Conservation (phyloP, 2,329 filamentous ascomycete genomes). For the Pseudocercospora pini-densiflorae region DNA sequence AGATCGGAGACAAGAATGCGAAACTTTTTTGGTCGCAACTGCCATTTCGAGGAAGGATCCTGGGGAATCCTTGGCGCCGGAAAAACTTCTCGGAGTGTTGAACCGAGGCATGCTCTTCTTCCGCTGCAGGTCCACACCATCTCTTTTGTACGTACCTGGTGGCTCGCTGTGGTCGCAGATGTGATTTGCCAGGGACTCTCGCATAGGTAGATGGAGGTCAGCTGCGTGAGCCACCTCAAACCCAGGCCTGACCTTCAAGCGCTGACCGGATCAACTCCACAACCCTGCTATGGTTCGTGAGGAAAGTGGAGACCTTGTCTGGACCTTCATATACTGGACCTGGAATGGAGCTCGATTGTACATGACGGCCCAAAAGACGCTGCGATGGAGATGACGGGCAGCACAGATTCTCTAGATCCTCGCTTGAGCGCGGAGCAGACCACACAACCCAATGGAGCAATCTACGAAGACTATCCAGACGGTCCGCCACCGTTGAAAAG, state of each 20-base stretch:
- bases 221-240: not conserved
- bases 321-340: not conserved
- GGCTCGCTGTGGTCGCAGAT: not conserved
- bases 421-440: not conserved
- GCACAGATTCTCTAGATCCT: not conserved
- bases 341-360: conserved; percentile 3
- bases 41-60: not conserved
- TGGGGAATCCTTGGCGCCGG: conserved; percentile 3
- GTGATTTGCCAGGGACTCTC: not conserved
- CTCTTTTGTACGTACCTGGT: conserved; percentile 5
- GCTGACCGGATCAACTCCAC: not conserved
- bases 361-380: not conserved
- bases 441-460: not conserved
- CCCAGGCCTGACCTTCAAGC: not conserved
- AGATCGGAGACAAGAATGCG: not conserved
- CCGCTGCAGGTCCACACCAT: not conserved
- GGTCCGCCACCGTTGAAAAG: conserved; percentile 15
- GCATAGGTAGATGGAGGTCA: not conserved
- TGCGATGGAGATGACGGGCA: not conserved
- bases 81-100: not conserved
- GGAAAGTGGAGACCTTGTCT: conserved; percentile 4
- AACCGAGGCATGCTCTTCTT: not conserved
- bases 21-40: conserved; percentile 17
- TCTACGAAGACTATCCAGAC: conserved; percentile 10
- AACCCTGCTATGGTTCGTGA: not conserved